These are phyloP conservation scores for Zygnema circumcarinatum DNA, from an alignment of 139 green algal species.

Conservation along the genomic window DNA sequence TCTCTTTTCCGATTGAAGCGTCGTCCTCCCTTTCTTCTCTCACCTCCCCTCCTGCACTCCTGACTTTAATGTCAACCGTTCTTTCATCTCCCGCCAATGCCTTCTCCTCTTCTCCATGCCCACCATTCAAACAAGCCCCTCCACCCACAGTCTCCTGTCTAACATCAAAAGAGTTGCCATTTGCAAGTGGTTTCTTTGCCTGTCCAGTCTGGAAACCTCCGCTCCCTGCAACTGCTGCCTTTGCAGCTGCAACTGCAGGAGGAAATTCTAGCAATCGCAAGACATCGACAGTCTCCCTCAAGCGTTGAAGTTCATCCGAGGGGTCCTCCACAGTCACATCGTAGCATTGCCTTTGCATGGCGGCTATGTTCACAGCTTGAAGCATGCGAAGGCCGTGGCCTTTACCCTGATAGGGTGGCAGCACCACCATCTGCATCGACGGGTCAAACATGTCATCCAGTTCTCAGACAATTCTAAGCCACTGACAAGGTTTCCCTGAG, in stretches of 20 bases:
- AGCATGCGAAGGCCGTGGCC: constrained; percentile 76
- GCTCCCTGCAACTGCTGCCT: background rate
- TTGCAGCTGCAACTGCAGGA: constrained; percentile 29
- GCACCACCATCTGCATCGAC: constrained; percentile 78
- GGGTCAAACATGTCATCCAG: too few species aligned
- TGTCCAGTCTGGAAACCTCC: background rate
- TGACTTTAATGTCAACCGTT: background rate
- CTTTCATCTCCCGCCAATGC: constrained; percentile 14
- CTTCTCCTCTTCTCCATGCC: background rate
- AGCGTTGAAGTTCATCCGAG: constrained; percentile 71
- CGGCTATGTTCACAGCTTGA: constrained; percentile 67
- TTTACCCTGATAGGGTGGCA: constrained; percentile 76
- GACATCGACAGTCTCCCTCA: constrained; percentile 39
- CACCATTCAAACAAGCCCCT: background rate
- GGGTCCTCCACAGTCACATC: constrained; percentile 91
- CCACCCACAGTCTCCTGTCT: background rate
- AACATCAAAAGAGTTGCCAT: background rate
- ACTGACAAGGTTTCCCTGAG: background rate
- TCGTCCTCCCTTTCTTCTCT: constrained; percentile 4
- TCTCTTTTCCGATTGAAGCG: background rate
- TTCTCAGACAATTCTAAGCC: too few species aligned
- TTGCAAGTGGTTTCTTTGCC: background rate
- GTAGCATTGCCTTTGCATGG: constrained; percentile 56
- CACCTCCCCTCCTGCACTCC: background rate
- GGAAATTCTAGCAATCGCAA: constrained; percentile 35